Evolutionary conservation across 371 early-diverging fungal genomes (phyloP), one percentile per base, ranked within the genome.

Genomic region (Mortierella sp.): DNA sequence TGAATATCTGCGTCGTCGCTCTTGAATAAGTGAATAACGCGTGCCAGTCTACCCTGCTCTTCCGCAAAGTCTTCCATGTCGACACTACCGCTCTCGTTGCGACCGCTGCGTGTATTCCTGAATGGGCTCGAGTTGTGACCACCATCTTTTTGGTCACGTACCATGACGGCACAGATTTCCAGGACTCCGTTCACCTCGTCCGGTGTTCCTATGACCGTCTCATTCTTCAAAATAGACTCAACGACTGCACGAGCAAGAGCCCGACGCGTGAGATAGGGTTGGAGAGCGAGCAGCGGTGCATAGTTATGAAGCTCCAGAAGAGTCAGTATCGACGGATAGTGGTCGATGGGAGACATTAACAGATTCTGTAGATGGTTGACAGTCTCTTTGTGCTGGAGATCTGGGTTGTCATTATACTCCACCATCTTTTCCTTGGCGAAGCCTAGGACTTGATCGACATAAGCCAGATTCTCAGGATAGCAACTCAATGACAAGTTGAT

Each of bases 401-500:
- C 91, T 6, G 90, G 86, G 39, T 79, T 83, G 28, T 79, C 79
- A 6, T 47, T 73, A 53, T 82, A 86, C 12, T 87, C 86, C 21
- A 79, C 64, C 17, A 86, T 81, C 72, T 88, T 86, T 30, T 82
- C 88, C 58, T 86, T 89, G 27, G 94, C 92, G 82, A 93, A 96
- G 4, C 87, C 91, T 21, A 97, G 84, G 44, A 98, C 92, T 69
- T 89, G 87, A 78, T 97, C 96, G 4, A 95, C 92, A 60, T 95
- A 92, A 32, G 88, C 91, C 30, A 94, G 67, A 28, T 88, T 87
- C n/a, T 94, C 93, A 12, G 97, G 97, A 60, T 97, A 96, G 76
- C 97, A 96, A 47, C 94, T 92, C 15, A 97, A 79, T 12, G 96
- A 91, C 42, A 98, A 78, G 55, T 95, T 94, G 55, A 90, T 86